phyloP scores from a whole-genome alignment of 192 early-diverging fungal species.

The Coemansia erecta region DNA sequence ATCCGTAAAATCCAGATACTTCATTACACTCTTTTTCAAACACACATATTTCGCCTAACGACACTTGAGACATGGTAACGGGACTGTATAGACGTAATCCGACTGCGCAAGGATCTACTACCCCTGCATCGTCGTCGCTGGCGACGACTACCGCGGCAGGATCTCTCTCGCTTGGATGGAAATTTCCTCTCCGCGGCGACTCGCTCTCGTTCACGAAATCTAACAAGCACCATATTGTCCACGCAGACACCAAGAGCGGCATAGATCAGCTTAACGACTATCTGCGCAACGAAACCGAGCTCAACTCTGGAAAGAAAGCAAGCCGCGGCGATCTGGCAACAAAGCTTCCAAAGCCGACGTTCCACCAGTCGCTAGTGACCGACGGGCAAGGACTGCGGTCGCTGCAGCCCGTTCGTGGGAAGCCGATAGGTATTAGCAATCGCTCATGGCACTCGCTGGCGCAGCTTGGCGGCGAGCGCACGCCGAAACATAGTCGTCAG shows the following conservation, averaged over 20 bases:
- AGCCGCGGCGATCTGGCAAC: not conserved
- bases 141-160: conserved; percentile 4
- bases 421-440: not conserved
- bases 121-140: conserved; percentile 5
- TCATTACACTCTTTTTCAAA: not conserved
- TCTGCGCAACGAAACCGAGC: conserved; percentile 26
- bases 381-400: not conserved
- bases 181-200: conserved; percentile 34
- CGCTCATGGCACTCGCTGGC: conserved; percentile 13
- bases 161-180: conserved; percentile 20
- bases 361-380: not conserved
- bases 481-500: not conserved
- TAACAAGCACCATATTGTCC: conserved; percentile 37
- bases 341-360: not conserved
- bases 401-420: not conserved
- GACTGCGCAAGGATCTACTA: conserved; percentile 9
- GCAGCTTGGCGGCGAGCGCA: conserved; percentile 6
- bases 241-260: conserved; percentile 25
- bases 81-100: conserved; percentile 21
- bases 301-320: conserved; percentile 3
- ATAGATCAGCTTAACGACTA: conserved; percentile 40
- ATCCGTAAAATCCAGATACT: not conserved
- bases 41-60: not conserved
- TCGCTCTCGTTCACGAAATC: conserved; percentile 20
- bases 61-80: conserved; percentile 18